Evolutionary conservation across 441 rosid genomes (phyloP), one percentile per base, ranked within the genome.

Genomic region (Breynia disticha): DNA sequence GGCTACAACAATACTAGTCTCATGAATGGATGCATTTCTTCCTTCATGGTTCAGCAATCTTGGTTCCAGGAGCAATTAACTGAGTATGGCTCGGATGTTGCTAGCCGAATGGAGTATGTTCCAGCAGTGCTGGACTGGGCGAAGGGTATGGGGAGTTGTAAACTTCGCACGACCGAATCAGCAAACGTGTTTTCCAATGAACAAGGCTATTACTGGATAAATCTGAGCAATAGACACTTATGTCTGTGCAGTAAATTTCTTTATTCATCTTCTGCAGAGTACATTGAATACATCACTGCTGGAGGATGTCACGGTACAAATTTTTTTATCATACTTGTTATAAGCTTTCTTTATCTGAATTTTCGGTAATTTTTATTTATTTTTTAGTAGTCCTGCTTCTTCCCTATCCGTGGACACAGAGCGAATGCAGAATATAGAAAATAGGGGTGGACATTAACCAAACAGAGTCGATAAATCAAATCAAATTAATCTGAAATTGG

Each of bases 81-180:
- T n/a, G 19, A 18, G 19, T 5, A 7, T 11, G 9, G 0, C 17
- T 24, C 16, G 16, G 43, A 39, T 13, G 35, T 12, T 17, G 11
- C 47, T 15, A 14, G 8, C 16, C 6, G 7, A 8, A 14, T 16
- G 54, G 58, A 45, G 9, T 11, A 21, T 46, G 68, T 57, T 7
- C 68, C 59, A 4, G 53, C 54, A 13, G 32, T 52, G 7, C 62
- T 57, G 9, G 44, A 57, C 0, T 57, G 68, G 68, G 62, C 49
- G 46, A 12, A 39, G 68, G 46, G 5, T 52, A 5, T 48, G 57
- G 68, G 5, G 35, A 3, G 7, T 4, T 28, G 4, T 3, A 24
- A n/a, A n/a, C n/a, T 24, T 22, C 28, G 14, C 15, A 22, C 46
- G 22, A 16, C 46, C 21, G 22, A 39, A 35, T 37, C 24, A 5